phyloP scores from a whole-genome alignment of 306 rosid species.

The Albizia julibrissin region DNA sequence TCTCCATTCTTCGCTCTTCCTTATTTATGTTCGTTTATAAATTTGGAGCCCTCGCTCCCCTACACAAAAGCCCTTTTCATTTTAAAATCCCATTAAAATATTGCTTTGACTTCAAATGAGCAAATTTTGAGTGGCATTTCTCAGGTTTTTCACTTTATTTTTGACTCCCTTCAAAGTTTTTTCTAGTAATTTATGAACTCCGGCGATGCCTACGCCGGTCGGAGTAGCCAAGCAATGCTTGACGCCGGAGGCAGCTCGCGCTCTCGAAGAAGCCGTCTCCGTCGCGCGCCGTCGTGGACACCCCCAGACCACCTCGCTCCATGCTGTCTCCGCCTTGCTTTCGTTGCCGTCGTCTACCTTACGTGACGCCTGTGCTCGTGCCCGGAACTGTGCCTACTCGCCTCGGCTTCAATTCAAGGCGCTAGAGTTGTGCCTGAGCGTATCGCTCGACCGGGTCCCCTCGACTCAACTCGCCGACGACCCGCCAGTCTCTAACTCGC shows the following conservation, averaged over 20 bases:
- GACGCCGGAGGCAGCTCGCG: constrained; percentile 70
- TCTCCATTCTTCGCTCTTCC: background rate
- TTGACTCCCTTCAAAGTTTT: background rate
- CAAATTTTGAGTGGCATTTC: background rate
- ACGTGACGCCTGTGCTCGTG: constrained; percentile 87
- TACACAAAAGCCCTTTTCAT: background rate
- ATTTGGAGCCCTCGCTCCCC: constrained; percentile 7
- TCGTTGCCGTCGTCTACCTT: constrained; percentile 67
- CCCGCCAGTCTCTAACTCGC: constrained; percentile 91
- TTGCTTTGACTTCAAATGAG: background rate
- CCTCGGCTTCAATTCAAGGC: constrained; percentile 94
- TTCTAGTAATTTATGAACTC: background rate
- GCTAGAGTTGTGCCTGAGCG: constrained; percentile 67
- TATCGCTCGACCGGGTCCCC: constrained; percentile 60
- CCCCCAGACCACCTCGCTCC: constrained; percentile 89
- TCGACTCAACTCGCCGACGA: constrained; percentile 61
- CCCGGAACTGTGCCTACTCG: constrained; percentile 77
- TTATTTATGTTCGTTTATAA: constrained; percentile 28
- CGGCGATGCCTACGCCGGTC: constrained; percentile 94
- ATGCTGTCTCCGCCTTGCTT: constrained; percentile 81
- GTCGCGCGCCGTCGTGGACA: constrained; percentile 94
- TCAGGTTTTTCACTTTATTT: background rate
- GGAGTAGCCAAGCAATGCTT: constrained; percentile 84
- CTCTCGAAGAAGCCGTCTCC: constrained; percentile 84
- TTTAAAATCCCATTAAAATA: constrained; percentile 2